Percentiles rank a stretch among this genome's conserved stretches.
Conservation (phyloP, 208 protist species). For the Acanthamoeba quina region DNA sequence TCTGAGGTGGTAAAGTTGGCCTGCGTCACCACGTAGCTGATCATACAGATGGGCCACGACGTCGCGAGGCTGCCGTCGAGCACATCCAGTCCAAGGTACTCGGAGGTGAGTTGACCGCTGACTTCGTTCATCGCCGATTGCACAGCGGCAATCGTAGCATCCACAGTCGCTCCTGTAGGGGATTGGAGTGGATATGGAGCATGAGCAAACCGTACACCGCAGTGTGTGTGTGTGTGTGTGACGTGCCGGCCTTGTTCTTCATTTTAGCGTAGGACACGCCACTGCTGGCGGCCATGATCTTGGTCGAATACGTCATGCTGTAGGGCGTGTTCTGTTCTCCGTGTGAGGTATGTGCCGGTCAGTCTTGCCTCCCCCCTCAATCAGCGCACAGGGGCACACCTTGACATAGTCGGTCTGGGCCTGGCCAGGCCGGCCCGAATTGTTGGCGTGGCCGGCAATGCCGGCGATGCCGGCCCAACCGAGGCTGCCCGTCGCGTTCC, state of each 20-base stretch:
- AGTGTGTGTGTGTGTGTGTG: background rate
- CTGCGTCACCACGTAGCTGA: conserved; percentile 15
- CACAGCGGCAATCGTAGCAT: background rate
- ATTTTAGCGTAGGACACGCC: background rate
- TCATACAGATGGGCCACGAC: conserved; percentile 73
- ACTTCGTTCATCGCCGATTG: conserved; percentile 38
- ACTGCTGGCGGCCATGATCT: background rate
- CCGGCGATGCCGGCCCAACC: background rate
- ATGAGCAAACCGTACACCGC: background rate
- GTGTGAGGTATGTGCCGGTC: background rate
- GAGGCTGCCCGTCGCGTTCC: background rate
- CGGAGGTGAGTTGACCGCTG: background rate
- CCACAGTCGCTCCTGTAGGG: background rate
- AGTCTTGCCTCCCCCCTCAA: background rate
- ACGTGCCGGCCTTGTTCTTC: conserved; percentile 31
- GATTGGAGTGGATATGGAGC: no score
- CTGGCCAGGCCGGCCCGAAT: background rate
- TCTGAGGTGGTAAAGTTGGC: background rate
- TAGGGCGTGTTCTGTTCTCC: conserved; percentile 28
- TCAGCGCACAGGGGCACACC: background rate
- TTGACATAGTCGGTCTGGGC: background rate
- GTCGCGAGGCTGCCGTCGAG: background rate
- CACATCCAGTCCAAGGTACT: background rate
- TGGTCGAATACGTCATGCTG: conserved; percentile 43
- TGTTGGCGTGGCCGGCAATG: conserved; percentile 8